Evolutionary conservation across 129 eudicot species (phyloP), one percentile per base, ranked within the genome.

Genomic region (Cynara cardunculus): DNA sequence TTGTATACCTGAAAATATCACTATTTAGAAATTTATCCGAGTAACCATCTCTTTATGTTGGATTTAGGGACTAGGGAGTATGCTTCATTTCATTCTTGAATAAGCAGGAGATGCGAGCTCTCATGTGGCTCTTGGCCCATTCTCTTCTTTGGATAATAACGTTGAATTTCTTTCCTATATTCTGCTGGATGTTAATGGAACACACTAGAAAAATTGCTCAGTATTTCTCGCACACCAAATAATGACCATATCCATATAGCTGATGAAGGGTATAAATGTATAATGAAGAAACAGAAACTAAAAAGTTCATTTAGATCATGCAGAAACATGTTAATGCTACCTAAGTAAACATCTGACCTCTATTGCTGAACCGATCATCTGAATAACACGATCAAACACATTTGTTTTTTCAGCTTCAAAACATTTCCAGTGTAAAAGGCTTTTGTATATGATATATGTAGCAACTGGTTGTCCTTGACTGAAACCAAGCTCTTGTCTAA

Each of bases 401-500:
- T 69, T 91, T 19, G 98, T 93, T 79, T 73, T 84, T 82, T 93
- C 97, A 49, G 90, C 89, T 88, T 93, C 98, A 91, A 93, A 91
- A 62, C 84, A 84, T 78, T 83, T 93, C 98, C 98, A 93, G 79
- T 93, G 89, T 66, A 93, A 37, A 67, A 93, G 97, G 82, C 98
- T 89, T 87, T 87, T 93, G 86, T 89, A 93, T 71, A 93, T 91
- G 30, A 91, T 91, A 37, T 81, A 85, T 41, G 97, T 95, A 80
- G 98, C 98, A 80, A 93, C 85, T 41, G 98, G 98, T 83, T 91
- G 89, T 80, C 97, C 98, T 86, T 93, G 87, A 85, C 98, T 91
- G 87, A 91, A 93, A 69, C 98, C 98, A 80, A 91, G 84, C 77
- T 91, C 90, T 72, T 87, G 77, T 21, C 71, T 78, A 46, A 89